phyloP scores from a whole-genome alignment of 805 yeast species.

The Millerozyma miso region DNA sequence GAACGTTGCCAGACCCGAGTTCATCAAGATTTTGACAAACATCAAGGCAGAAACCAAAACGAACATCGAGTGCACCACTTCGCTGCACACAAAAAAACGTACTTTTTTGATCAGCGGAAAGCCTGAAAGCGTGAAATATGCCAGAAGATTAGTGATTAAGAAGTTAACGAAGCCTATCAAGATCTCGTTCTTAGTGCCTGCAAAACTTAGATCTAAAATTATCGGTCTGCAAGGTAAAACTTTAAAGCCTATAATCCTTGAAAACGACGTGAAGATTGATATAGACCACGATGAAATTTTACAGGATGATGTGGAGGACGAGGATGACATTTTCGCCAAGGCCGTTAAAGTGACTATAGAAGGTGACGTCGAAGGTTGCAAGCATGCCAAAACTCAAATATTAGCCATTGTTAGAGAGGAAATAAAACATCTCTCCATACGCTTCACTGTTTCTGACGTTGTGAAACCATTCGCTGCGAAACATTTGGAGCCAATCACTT shows the following conservation, averaged over 20 bases:
- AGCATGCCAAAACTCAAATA: constrained; percentile 66
- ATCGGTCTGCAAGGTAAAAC: constrained; percentile 86
- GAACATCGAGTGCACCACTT: constrained; percentile 77
- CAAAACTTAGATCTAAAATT: constrained; percentile 68
- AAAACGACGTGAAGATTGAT: constrained; percentile 65
- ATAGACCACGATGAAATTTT: constrained; percentile 43
- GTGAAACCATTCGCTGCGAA: constrained; percentile 43
- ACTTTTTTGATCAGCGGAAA: constrained; percentile 80
- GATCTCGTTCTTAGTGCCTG: constrained; percentile 63
- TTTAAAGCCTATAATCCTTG: constrained; percentile 71
- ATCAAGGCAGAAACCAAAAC: constrained; percentile 60
- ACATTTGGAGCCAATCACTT: constrained; percentile 24
- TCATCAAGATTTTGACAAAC: constrained; percentile 59
- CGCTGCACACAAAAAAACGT: constrained; percentile 70
- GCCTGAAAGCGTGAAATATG: constrained; percentile 58
- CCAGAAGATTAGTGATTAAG: constrained; percentile 71
- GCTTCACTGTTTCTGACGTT: constrained; percentile 40
- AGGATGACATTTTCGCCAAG: constrained; percentile 58
- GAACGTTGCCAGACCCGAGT: constrained; percentile 58
- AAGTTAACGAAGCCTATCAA: constrained; percentile 73
- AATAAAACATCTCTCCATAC: constrained; percentile 54
- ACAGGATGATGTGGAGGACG: constrained; percentile 35
- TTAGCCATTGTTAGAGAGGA: constrained; percentile 70
- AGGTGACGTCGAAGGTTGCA: constrained; percentile 84
- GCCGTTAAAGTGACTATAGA: constrained; percentile 60